phyloP scores from a whole-genome alignment of 805 yeast species.

The Yamadazyma takamatsuzukensis region DNA sequence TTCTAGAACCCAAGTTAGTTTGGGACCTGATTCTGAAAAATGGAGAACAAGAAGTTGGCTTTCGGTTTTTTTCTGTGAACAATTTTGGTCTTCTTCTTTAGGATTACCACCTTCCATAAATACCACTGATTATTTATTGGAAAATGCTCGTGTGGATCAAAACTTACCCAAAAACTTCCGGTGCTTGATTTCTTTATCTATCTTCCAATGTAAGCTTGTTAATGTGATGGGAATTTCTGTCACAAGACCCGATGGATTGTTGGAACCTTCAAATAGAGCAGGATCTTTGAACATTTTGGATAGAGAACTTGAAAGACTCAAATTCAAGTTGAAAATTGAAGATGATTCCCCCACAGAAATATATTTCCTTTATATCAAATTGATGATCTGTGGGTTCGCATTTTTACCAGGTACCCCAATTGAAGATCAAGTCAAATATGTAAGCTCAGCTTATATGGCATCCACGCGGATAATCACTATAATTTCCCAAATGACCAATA shows the following conservation, averaged over 20 bases:
- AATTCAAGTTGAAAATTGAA: constrained; percentile 62
- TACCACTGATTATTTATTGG: constrained; percentile 73
- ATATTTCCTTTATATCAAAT: constrained; percentile 70
- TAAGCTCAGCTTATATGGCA: constrained; percentile 72
- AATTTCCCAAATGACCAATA: constrained; percentile 57
- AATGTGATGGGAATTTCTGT: constrained; percentile 86
- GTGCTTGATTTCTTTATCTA: constrained; percentile 67
- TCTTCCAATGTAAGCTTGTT: constrained; percentile 80
- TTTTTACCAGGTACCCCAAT: constrained; percentile 86
- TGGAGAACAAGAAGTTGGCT: constrained; percentile 96
- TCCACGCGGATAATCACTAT: constrained; percentile 82
- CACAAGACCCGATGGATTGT: constrained; percentile 80
- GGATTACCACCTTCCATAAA: constrained; percentile 87
- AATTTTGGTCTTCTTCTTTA: constrained; percentile 82
- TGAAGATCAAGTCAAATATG: constrained; percentile 82
- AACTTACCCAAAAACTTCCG: constrained; percentile 67
- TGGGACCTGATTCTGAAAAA: constrained; percentile 81
- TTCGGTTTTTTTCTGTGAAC: constrained; percentile 82
- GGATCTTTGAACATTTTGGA: constrained; percentile 75
- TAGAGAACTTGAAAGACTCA: constrained; percentile 70
- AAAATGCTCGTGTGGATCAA: constrained; percentile 67
- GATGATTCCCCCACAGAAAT: constrained; percentile 68
- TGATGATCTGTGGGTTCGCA: constrained; percentile 84
- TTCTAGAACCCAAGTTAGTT: constrained; percentile 80
- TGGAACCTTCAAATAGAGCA: constrained; percentile 80